Evolutionary conservation across 164 flowering plant species (phyloP), one percentile per base, ranked within the genome.

Genomic region (Echeveria elegans): DNA sequence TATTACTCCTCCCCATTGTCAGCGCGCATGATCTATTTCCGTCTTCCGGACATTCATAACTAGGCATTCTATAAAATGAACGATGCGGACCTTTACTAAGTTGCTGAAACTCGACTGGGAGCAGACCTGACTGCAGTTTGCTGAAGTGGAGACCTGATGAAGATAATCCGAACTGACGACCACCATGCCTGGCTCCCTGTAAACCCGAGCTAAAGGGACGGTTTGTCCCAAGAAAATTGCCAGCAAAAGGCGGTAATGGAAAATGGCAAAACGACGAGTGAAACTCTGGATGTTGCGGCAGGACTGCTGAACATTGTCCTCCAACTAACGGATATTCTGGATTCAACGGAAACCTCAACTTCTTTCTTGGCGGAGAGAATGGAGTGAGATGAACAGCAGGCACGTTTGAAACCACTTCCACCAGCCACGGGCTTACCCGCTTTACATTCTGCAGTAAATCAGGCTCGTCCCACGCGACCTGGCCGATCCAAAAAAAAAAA

Each of bases 131-230:
- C 66, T 77, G 83, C 59, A 77, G 73, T 58, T 74, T 80, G 68
- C 68, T 76, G 62, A 72, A 38, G 69, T 75, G 78, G 76, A 74
- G 73, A 71, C 81, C 77, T 37, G 80, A 66, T 67, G 75, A 43
- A 60, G 79, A 67, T 60, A 64, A 60, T 68, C 77, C 82, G 65
- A 66, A 73, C 60, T 76, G 84, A 63, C 75, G 84, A 74, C 75
- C 85, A 74, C 79, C 77, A 76, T 84, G 87, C 87, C 87, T 83
- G 87, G 85, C 85, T 84, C 84, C 88, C 88, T 84, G 88, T 78
- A 84, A 76, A 81, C 86, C 82, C 71, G 77, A 78, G 72, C 82
- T 77, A 66, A 79, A 70, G 45, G 84, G 76, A 71, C 69, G 75
- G 75, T 66, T 71, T 28, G 75, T 58, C 45, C 67, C 31, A 31